Percentiles rank a stretch among this genome's conserved stretches.
These are phyloP conservation scores for Mycena sp. DNA, from an alignment of 1,284 basidiomycete species.

Conservation along the genomic window DNA sequence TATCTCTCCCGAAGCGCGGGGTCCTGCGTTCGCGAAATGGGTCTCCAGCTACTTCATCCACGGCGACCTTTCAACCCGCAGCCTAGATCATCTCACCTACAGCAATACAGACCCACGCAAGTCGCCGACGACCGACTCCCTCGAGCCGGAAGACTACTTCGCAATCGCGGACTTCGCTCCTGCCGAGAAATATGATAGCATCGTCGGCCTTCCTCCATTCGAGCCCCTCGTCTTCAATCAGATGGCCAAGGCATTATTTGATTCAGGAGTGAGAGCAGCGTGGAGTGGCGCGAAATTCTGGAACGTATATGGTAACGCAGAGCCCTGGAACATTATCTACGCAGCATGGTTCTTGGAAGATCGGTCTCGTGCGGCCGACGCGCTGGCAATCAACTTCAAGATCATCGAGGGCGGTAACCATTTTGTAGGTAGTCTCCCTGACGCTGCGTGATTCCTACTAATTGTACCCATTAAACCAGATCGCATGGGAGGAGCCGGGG, in stretches of 20 bases:
- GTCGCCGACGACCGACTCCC: conserved; percentile 11
- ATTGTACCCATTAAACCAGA: background rate
- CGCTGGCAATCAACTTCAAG: background rate
- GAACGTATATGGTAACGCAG: conserved; percentile 20
- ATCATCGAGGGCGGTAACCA: conserved; percentile 22
- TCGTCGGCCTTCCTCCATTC: conserved; percentile 16
- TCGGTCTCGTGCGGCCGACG: background rate
- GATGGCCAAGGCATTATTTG: conserved; percentile 23
- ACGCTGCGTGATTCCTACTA: background rate
- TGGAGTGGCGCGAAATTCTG: conserved; percentile 17
- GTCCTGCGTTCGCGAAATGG: conserved; percentile 23
- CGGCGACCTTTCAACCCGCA: conserved; percentile 24
- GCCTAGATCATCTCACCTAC: conserved; percentile 17
- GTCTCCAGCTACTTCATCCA: conserved; percentile 26
- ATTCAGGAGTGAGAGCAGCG: background rate
- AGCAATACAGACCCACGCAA: conserved; percentile 6
- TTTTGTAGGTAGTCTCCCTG: conserved; percentile 25
- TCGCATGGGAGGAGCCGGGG: conserved; percentile 27
- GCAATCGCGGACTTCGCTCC: conserved; percentile 17
- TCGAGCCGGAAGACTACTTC: conserved; percentile 13
- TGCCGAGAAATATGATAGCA: conserved; percentile 21
- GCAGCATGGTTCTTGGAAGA: conserved; percentile 24
- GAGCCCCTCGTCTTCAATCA: background rate
- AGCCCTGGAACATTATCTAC: conserved; percentile 20
- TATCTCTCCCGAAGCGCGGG: conserved; percentile 14